These are phyloP conservation scores for Cyberlindnera lachancei DNA, from an alignment of 805 yeast genomes.

Conservation along the genomic window DNA sequence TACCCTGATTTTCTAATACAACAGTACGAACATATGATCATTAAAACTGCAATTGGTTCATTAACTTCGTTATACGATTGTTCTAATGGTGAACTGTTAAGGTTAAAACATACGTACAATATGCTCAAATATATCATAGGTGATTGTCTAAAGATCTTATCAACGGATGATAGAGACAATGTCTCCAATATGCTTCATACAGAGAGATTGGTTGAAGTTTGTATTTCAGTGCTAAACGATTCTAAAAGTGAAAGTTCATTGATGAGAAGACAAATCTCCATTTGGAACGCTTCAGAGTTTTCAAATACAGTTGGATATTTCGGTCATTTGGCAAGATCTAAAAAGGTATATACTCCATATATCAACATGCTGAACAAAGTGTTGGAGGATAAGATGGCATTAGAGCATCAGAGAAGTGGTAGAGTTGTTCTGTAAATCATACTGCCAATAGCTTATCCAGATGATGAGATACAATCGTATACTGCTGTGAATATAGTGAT, in stretches of 20 bases:
- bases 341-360: constrained; percentile 8
- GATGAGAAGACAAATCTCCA: constrained; percentile 8
- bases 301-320: constrained; percentile 17
- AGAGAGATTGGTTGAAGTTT: constrained; percentile 28
- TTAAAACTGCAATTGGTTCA: constrained; percentile 66
- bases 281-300: constrained; percentile 9
- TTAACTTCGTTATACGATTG: constrained; percentile 59
- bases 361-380: constrained; percentile 12
- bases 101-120: constrained; percentile 26
- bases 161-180: constrained; percentile 13
- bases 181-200: constrained; percentile 13
- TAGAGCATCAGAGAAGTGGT: constrained; percentile 4
- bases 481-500: constrained; percentile 10
- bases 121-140: constrained; percentile 35
- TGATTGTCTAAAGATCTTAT: constrained; percentile 43
- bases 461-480: constrained; percentile 8
- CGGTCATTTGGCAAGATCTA: constrained; percentile 8
- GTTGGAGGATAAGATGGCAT: constrained; percentile 13
- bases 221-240: constrained; percentile 23
- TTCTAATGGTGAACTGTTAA: constrained; percentile 53
- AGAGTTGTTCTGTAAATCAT: not conserved
- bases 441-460: constrained; percentile 9
- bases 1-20: constrained; percentile 34
- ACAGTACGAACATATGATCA: constrained; percentile 58
- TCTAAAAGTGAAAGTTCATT: constrained; percentile 9